phyloP scores from a whole-genome alignment of 345 rosid genomes.

The Garcia nutans region DNA sequence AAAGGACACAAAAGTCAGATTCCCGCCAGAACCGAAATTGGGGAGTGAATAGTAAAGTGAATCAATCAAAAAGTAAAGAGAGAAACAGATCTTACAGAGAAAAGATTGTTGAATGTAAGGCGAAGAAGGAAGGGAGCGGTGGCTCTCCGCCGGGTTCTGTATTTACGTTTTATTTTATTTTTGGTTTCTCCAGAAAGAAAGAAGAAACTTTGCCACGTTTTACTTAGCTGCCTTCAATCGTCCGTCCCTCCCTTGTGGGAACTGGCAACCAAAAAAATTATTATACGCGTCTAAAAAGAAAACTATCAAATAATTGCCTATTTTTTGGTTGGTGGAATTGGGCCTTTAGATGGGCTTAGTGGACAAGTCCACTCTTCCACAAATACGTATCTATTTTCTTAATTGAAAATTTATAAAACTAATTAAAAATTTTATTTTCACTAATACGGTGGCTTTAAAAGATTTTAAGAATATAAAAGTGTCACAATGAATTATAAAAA shows the following conservation, averaged over 20 bases:
- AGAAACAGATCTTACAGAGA: neutral
- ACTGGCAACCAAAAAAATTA: too few relatives aligned
- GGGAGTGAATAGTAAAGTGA: neutral
- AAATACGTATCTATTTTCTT: too few relatives aligned
- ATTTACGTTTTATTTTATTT: too few relatives aligned
- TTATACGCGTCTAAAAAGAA: too few relatives aligned
- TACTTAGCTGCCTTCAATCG: neutral
- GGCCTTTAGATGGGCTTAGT: neutral
- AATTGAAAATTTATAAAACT: too few relatives aligned
- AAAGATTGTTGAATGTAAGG: neutral
- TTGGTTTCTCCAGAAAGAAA: neutral
- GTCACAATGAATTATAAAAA: too few relatives aligned
- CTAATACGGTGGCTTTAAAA: too few relatives aligned
- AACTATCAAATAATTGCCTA: too few relatives aligned
- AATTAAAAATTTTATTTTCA: too few relatives aligned
- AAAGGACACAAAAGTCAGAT: neutral
- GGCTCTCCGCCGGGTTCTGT: too few relatives aligned
- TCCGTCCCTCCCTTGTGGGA: neutral
- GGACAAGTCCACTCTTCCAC: neutral
- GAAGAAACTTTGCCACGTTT: neutral
- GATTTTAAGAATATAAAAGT: too few relatives aligned
- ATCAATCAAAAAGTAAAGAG: neutral
- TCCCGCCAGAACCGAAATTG: conserved; percentile 15
- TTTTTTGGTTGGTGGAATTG: neutral
- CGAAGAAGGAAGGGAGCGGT: neutral